Base-by-base conservation (phyloP, 805 yeast species). In the Candida quercuum region DNA sequence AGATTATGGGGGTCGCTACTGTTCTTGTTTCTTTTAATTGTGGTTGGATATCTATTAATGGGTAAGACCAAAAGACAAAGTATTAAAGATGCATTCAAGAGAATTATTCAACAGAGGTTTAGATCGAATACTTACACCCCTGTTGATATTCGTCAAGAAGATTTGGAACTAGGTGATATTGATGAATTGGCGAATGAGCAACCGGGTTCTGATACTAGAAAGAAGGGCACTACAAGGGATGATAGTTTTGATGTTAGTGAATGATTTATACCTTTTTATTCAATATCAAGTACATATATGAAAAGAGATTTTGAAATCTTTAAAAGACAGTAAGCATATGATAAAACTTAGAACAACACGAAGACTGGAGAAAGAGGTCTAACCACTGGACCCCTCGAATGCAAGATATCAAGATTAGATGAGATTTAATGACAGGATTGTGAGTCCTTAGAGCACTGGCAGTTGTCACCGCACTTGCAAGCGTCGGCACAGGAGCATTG, bases 1-100 rank as follows among this genome's bases (percentile, higher is more conserved):
- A 48, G 71, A 29, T 32, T 63, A 6, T 56, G 56, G 47, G 72
- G 72, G 1, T 63, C 66, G 0, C 24, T 64, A 13, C 45, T 60
- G 5, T 60, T 67, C 40, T 38, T 66, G 14, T 35, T 49, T 4
- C 49, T 61, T 10, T 41, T 67, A 19, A 26, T 49, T 9, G 46
- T 57, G 6, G 49, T 63, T 10, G 58, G 47, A 0, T 65, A 57
- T 33, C 43, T 67, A 14, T 42, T 67, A n/a, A 43, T 67, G 31
- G 71, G 72, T 2, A 54, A 48, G 33, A 32, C 49, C 5, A 54
- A 46, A 40, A 47, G 57, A 40, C 46, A 36, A 6, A 38, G 40
- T n/a, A 39, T 51, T 8, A 28, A 18, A 3, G 51, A 48, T 8
- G 37, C 45, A 1, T 19, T 49, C 3, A 43, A 39, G 33, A 37